These are phyloP conservation scores for Perilla frutescens DNA, from an alignment of 257 asterid species.

Conservation along the genomic window DNA sequence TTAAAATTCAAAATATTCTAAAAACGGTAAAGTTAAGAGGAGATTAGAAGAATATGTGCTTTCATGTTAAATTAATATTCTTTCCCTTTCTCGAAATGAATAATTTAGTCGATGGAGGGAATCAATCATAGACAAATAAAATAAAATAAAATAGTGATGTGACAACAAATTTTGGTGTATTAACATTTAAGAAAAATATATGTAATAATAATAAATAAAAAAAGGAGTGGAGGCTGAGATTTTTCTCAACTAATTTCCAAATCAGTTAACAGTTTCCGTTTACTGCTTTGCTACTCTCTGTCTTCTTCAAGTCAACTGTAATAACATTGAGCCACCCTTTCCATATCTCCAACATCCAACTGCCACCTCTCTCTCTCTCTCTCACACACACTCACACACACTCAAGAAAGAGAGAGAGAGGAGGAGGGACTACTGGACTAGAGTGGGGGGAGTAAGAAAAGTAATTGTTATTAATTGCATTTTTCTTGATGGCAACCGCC, in stretches of 20 bases:
- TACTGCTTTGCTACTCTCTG: not conserved
- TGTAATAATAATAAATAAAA: slow-evolving; percentile 7
- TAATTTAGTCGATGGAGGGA: no score
- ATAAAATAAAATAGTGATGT: not conserved
- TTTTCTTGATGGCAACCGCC: slow-evolving; percentile 39
- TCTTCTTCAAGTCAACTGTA: slow-evolving; percentile 32
- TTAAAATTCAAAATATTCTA: no score
- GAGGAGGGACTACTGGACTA: not conserved
- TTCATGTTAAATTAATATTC: no score
- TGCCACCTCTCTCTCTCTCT: slow-evolving; percentile 21
- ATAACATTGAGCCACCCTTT: not conserved
- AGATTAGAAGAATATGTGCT: no score
- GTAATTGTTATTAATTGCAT: slow-evolving; percentile 3
- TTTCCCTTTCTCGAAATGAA: not conserved
- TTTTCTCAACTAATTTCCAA: not conserved
- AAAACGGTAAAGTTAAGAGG: no score
- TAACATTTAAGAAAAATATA: not conserved
- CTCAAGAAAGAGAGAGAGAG: slow-evolving; percentile 23
- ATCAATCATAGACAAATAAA: not conserved
- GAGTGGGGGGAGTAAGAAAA: not conserved
- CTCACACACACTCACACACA: not conserved
- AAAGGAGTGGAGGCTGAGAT: slow-evolving; percentile 21
- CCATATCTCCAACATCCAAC: slow-evolving; percentile 30
- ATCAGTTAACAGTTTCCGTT: not conserved
- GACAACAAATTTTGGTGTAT: slow-evolving; percentile 4